Percentiles rank a stretch among this genome's conserved stretches.
phyloP scores from a whole-genome alignment of 2,329 filamentous ascomycete genomes.

The Rugonectria rugulosa region DNA sequence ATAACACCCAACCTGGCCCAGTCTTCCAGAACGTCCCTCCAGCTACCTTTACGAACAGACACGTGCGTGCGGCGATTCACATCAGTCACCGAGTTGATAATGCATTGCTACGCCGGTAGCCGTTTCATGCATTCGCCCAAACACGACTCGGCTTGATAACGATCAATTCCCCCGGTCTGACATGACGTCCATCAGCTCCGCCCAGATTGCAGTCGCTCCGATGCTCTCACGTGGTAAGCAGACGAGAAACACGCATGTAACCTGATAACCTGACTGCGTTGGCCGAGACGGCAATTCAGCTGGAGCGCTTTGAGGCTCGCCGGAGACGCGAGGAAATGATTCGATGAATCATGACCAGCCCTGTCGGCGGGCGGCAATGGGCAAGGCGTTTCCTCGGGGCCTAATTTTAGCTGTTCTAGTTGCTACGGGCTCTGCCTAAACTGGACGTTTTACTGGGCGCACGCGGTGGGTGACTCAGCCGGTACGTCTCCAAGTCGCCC shows the following conservation, averaged over 20 bases:
- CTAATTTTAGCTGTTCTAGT: too few species aligned
- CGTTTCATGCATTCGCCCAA: not conserved
- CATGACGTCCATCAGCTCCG: not conserved
- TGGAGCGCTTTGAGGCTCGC: not conserved
- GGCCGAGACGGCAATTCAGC: not conserved
- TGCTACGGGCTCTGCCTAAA: too few species aligned
- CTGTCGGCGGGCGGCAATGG: not conserved
- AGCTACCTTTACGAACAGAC: too few species aligned
- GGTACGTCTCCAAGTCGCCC: not conserved
- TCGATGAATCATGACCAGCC: not conserved
- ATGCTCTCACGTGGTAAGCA: not conserved
- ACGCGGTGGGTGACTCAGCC: conserved; percentile 33
- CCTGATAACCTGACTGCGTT: conserved; percentile 3
- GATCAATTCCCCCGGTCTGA: not conserved
- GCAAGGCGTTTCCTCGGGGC: not conserved
- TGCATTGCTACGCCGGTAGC: conserved; percentile 16
- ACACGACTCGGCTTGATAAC: conserved; percentile 25
- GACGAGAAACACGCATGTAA: not conserved
- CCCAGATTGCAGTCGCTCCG: not conserved
- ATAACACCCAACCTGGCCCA: not conserved
- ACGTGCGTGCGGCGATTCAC: not conserved
- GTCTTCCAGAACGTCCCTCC: not conserved
- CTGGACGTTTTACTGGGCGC: too few species aligned
- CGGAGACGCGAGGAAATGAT: not conserved
- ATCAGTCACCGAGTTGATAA: not conserved